Evolutionary conservation across 768 basidiomycete species (phyloP).

Genomic region (Lentinula detonsa): DNA sequence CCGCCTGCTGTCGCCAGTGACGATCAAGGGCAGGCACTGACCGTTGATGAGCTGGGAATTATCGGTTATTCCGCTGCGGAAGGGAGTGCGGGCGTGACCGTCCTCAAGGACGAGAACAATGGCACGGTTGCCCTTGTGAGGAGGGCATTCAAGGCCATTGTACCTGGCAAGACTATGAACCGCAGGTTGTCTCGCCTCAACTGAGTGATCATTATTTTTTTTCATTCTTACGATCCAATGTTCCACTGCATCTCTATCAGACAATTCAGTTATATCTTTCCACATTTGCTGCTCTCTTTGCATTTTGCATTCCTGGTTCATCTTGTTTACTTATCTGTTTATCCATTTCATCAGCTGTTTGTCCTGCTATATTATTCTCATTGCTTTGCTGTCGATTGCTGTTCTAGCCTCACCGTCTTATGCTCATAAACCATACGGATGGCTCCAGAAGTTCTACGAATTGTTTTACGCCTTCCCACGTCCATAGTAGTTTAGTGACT

Average conservation of each 20-base stretch:
- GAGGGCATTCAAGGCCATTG: slow-evolving; percentile 73
- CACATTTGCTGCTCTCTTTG: slow-evolving; percentile 4
- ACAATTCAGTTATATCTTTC: slow-evolving; percentile 4
- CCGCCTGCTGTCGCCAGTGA: slow-evolving; percentile 71
- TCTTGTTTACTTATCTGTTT: background rate
- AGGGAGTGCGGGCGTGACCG: slow-evolving; percentile 16
- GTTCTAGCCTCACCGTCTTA: slow-evolving; percentile 4
- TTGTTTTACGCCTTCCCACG: background rate
- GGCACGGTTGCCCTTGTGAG: slow-evolving; percentile 53
- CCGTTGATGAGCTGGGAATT: slow-evolving; percentile 64
- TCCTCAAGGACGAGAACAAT: slow-evolving; percentile 40
- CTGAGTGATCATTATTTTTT: background rate
- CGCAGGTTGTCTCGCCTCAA: slow-evolving; percentile 41
- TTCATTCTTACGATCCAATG: background rate
- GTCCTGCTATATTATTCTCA: background rate
- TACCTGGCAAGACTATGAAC: slow-evolving; percentile 51
- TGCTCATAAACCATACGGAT: slow-evolving; percentile 4
- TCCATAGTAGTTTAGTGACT: background rate
- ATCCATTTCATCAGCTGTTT: background rate
- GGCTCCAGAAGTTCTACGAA: background rate
- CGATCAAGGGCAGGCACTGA: slow-evolving; percentile 34
- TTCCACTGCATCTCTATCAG: background rate
- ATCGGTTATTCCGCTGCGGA: slow-evolving; percentile 26
- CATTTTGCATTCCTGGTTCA: slow-evolving; percentile 1
- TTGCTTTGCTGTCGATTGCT: slow-evolving; percentile 7